These are phyloP conservation scores for Closterium sp. DNA, from an alignment of 139 green algal species.

Conservation along the genomic window DNA sequence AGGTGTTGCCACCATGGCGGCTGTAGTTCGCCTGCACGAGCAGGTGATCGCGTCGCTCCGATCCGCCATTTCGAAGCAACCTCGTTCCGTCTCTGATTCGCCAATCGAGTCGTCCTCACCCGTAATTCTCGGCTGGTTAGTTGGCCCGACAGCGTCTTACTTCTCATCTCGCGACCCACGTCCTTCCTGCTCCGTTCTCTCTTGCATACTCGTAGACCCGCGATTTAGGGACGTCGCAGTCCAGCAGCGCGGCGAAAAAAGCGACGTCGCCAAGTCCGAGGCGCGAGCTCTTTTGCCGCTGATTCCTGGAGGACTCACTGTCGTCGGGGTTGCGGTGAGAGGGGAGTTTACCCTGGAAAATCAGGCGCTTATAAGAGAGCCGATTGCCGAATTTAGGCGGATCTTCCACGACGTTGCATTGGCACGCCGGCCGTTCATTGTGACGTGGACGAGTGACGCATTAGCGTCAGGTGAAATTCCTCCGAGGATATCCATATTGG, in stretches of 20 bases:
- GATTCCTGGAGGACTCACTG: not conserved
- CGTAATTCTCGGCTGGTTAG: not conserved
- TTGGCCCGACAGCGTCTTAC: not conserved
- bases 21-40: not conserved
- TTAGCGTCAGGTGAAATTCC: not conserved
- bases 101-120: not conserved
- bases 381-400: not conserved
- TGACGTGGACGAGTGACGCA: not conserved
- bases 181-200: not conserved
- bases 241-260: not conserved
- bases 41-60: not conserved
- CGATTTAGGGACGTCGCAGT: not conserved
- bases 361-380: not conserved
- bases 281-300: not conserved
- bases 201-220: not conserved
- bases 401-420: not conserved
- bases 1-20: not conserved
- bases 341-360: not conserved
- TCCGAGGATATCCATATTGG: not conserved
- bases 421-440: not conserved
- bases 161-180: not conserved
- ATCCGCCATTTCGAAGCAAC: not conserved
- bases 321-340: not conserved
- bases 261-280: not conserved
- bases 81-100: not conserved